A percentile compares a stretch with the other conserved stretches of the same genome.
Conservation (phyloP, 2,329 filamentous ascomycete species). For the Pseudogymnoascus sp. region DNA sequence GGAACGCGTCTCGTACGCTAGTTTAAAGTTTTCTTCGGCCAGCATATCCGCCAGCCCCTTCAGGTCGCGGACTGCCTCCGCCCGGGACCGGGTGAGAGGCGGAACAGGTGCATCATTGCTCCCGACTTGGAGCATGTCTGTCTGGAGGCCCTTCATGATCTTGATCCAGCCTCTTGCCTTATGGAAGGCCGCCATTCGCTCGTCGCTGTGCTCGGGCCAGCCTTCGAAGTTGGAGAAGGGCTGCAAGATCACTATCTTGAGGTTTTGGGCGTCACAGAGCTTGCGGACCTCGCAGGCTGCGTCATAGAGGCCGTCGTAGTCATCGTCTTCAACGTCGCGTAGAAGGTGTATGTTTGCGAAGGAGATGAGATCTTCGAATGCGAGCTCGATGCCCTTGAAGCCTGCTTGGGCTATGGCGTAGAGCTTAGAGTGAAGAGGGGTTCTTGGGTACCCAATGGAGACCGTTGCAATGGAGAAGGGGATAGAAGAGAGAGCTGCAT, state of each 20-base stretch:
- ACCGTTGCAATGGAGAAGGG: slow-evolving; percentile 47
- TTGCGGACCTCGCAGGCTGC: slow-evolving; percentile 46
- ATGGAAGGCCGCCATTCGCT: slow-evolving; percentile 53
- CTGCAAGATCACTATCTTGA: slow-evolving; percentile 63
- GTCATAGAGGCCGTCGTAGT: slow-evolving; percentile 49
- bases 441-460: slow-evolving; percentile 42
- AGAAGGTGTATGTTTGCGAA: slow-evolving; percentile 48
- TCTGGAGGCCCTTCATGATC: slow-evolving; percentile 62
- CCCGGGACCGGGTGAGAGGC: neutral
- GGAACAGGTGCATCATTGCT: neutral
- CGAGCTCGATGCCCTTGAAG: slow-evolving; percentile 63
- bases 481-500: slow-evolving; percentile 24
- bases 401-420: slow-evolving; percentile 54
- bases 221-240: slow-evolving; percentile 72
- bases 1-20: slow-evolving; percentile 78
- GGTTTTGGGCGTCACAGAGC: slow-evolving; percentile 43
- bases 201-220: slow-evolving; percentile 50
- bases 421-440: slow-evolving; percentile 49
- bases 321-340: slow-evolving; percentile 43
- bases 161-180: slow-evolving; percentile 58
- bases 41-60: slow-evolving; percentile 55
- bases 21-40: slow-evolving; percentile 44
- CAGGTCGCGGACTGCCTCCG: slow-evolving; percentile 30
- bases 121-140: slow-evolving; percentile 59
- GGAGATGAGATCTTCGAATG: slow-evolving; percentile 61